These are phyloP conservation scores for Cystobasidiaceae sp. DNA, from an alignment of 1,284 basidiomycete genomes.

Conservation along the genomic window DNA sequence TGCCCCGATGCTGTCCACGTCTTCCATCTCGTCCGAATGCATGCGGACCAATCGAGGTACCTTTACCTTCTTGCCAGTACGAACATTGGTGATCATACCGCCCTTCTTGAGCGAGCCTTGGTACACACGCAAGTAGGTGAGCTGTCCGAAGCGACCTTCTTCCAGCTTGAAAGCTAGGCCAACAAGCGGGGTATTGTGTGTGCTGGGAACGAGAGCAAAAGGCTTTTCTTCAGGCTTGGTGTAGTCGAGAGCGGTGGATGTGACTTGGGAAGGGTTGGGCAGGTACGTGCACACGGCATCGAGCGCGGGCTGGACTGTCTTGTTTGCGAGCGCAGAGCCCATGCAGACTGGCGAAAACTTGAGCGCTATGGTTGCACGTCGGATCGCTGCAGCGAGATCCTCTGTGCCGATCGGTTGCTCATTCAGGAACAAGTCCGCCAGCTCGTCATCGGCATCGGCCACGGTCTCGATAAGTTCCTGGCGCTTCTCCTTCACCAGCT, in stretches of 20 bases:
- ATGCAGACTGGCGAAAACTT: constrained; percentile 96
- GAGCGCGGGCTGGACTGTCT: constrained; percentile 86
- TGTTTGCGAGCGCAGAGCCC: constrained; percentile 97
- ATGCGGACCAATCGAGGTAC: constrained; percentile 95
- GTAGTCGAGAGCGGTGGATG: constrained; percentile 77
- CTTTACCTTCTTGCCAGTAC: constrained; percentile 96
- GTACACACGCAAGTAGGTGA: constrained; percentile 99
- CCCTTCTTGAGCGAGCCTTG: constrained; percentile 87
- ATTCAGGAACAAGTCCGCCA: constrained; percentile 85
- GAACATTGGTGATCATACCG: constrained; percentile 80
- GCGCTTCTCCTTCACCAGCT: constrained; percentile 73
- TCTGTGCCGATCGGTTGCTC: constrained; percentile 68
- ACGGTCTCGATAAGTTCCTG: constrained; percentile 89
- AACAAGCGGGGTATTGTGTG: constrained; percentile 73
- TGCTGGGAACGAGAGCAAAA: constrained; percentile 71
- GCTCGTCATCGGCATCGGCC: constrained; percentile 90
- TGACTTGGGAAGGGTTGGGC: constrained; percentile 77
- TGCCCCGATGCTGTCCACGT: constrained; percentile 89
- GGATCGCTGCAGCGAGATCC: constrained; percentile 77
- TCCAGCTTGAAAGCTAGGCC: constrained; percentile 98
- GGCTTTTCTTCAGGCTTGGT: constrained; percentile 55
- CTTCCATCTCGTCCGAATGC: constrained; percentile 99
- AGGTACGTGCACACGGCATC: constrained; percentile 96
- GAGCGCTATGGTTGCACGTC: constrained; percentile 78
- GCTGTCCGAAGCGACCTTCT: constrained; percentile 92